phyloP scores from a whole-genome alignment of 805 yeast genomes.

The Kluyveromyces dobzhanskii region DNA sequence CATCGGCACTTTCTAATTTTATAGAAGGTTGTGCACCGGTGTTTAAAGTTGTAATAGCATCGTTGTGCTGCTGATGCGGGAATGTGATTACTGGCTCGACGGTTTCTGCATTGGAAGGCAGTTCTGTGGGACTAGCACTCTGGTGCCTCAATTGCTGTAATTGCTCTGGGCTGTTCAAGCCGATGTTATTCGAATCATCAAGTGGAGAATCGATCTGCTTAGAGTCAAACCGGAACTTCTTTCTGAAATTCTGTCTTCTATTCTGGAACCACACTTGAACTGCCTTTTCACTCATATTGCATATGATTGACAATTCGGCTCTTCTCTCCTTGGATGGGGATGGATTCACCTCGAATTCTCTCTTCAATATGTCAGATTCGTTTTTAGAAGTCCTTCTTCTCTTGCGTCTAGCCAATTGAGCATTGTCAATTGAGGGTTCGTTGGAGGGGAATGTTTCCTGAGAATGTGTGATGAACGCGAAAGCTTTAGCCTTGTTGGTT shows the following conservation, averaged over 20 bases:
- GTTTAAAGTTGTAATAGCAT: slow-evolving; percentile 9
- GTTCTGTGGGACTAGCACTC: slow-evolving; percentile 4
- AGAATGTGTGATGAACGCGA: slow-evolving; percentile 90
- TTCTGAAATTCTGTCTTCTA: slow-evolving; percentile 74
- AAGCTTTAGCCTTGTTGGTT: slow-evolving; percentile 32
- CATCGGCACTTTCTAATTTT: slow-evolving; percentile 6
- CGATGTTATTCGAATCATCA: slow-evolving; percentile 9
- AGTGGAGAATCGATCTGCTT: slow-evolving; percentile 19
- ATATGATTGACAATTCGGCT: slow-evolving; percentile 66
- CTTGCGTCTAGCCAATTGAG: slow-evolving; percentile 88
- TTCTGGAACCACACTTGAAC: slow-evolving; percentile 99
- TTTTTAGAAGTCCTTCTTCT: slow-evolving; percentile 90
- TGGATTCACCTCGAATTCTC: slow-evolving; percentile 65
- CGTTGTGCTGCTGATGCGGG: background rate
- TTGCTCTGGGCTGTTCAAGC: background rate
- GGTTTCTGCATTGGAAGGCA: background rate
- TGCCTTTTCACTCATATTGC: slow-evolving; percentile 94
- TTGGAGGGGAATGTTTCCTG: slow-evolving; percentile 78
- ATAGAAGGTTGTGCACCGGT: background rate
- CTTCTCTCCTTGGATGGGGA: slow-evolving; percentile 79
- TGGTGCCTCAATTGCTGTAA: slow-evolving; percentile 1
- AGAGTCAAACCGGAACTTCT: slow-evolving; percentile 16
- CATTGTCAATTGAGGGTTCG: slow-evolving; percentile 81
- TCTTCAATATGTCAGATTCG: slow-evolving; percentile 73
- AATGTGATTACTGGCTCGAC: background rate